Conservation (phyloP, 2,329 filamentous ascomycete genomes). For the Alternaria postmessia region DNA sequence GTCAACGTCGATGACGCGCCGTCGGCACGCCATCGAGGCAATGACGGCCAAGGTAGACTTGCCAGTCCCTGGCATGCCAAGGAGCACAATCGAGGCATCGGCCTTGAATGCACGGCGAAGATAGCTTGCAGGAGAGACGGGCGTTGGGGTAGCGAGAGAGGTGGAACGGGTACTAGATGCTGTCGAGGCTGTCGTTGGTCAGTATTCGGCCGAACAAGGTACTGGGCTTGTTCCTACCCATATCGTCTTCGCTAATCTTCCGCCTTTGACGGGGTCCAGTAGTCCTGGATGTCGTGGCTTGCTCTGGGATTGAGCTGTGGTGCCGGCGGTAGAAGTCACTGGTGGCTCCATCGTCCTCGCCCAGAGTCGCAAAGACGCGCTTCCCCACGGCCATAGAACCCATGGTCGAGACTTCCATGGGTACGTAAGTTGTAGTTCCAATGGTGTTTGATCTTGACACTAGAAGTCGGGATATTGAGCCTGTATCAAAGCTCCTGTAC, state of each 20-base stretch:
- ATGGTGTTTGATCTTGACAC: background rate
- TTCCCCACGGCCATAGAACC: slow-evolving; percentile 9
- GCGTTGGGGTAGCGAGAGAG: slow-evolving; percentile 38
- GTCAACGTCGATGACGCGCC: slow-evolving; percentile 74
- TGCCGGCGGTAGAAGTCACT: slow-evolving; percentile 14
- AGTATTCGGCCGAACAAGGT: slow-evolving; percentile 8
- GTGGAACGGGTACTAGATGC: slow-evolving; percentile 40
- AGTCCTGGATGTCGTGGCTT: slow-evolving; percentile 5
- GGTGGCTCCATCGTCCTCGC: slow-evolving; percentile 10
- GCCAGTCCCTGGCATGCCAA: slow-evolving; percentile 76
- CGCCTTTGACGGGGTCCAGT: slow-evolving; percentile 11
- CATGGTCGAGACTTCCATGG: slow-evolving; percentile 3
- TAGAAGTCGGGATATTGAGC: background rate
- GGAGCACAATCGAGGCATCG: slow-evolving; percentile 75
- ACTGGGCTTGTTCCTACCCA: slow-evolving; percentile 15
- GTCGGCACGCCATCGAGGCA: slow-evolving; percentile 73
- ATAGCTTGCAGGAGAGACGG: slow-evolving; percentile 23
- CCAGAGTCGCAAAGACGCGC: slow-evolving; percentile 16
- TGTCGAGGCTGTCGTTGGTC: slow-evolving; percentile 25
- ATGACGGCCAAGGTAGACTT: slow-evolving; percentile 81
- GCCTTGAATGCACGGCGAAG: slow-evolving; percentile 58
- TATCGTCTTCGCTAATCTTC: slow-evolving; percentile 16
- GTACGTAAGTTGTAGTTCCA: background rate
- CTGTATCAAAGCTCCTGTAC: background rate
- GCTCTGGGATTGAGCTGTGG: slow-evolving; percentile 3